phyloP scores from a whole-genome alignment of 202 grass and related monocot species.

The Saccharum hybrid region DNA sequence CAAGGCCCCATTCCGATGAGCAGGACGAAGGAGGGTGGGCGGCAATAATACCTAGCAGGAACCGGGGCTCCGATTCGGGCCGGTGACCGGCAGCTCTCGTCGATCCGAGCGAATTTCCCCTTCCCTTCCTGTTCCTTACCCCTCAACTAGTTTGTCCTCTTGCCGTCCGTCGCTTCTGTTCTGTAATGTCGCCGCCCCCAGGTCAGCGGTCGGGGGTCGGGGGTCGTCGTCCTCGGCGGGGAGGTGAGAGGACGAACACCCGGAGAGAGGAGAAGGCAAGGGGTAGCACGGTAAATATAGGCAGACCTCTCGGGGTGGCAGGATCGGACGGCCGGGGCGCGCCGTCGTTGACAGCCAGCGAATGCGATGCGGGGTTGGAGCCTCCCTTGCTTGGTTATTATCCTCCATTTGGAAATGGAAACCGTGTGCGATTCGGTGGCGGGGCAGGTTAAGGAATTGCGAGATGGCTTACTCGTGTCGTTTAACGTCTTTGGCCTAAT shows the following conservation, averaged over 20 bases:
- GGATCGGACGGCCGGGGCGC: conserved; percentile 23
- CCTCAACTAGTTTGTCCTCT: background rate
- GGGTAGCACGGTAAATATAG: conserved; percentile 32
- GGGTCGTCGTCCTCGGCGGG: background rate
- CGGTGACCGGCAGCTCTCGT: too few species aligned
- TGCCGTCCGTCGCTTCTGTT: conserved; percentile 1
- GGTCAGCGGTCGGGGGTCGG: conserved; percentile 12
- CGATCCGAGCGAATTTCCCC: background rate
- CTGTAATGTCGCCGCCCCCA: conserved; percentile 30
- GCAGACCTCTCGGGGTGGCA: background rate
- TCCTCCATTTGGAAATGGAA: background rate
- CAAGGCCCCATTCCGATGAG: too few species aligned
- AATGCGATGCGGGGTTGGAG: conserved; percentile 33
- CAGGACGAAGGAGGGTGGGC: background rate
- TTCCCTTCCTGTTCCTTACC: background rate
- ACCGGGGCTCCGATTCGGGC: background rate
- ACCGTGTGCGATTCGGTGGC: conserved; percentile 24
- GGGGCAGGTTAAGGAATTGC: background rate
- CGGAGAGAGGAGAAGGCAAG: background rate
- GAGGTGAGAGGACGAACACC: background rate
- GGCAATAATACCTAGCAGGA: background rate
- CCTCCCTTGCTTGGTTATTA: background rate
- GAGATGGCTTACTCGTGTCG: background rate
- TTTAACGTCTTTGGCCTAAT: background rate
- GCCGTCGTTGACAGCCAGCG: background rate